These are phyloP conservation scores for Ogataea ramenticola DNA, from an alignment of 805 yeast genomes.

Conservation along the genomic window DNA sequence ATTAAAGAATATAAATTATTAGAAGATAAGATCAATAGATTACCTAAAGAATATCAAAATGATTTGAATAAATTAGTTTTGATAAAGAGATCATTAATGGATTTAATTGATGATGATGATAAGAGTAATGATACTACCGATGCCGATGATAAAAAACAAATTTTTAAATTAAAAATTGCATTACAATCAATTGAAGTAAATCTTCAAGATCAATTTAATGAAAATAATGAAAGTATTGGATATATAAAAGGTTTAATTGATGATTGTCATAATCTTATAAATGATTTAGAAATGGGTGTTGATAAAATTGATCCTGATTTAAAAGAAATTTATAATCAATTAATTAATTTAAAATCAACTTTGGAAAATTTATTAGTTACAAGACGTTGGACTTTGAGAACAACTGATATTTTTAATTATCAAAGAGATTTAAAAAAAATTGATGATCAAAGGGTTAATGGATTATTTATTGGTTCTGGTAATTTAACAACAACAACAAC, in stretches of 20 bases:
- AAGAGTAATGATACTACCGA: conserved; percentile 1
- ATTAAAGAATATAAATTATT: conserved; percentile 48
- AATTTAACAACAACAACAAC: too few relatives aligned
- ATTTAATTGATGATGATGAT: conserved; percentile 26
- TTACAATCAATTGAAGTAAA: conserved; percentile 33
- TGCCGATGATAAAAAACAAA: conserved; percentile 5
- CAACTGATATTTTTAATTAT: conserved; percentile 84
- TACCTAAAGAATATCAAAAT: conserved; percentile 42
- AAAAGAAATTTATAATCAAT: conserved; percentile 51
- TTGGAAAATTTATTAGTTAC: conserved; percentile 83
- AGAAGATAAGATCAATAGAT: conserved; percentile 45
- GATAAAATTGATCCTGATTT: conserved; percentile 42
- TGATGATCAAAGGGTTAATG: conserved; percentile 63
- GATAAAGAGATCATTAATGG: conserved; percentile 54
- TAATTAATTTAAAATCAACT: conserved; percentile 60
- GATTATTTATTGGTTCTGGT: conserved; percentile 41
- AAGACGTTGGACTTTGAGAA: conserved; percentile 95
- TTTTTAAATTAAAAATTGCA: conserved; percentile 29
- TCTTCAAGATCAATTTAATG: conserved; percentile 13
- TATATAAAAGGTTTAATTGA: conserved; percentile 71
- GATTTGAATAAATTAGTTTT: conserved; percentile 54
- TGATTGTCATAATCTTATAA: conserved; percentile 70
- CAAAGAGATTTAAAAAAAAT: conserved; percentile 68
- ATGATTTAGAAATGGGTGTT: conserved; percentile 52
- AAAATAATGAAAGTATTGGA: conserved; percentile 26